phyloP scores from a whole-genome alignment of 2,329 filamentous ascomycete species.

The Myotisia sp. region DNA sequence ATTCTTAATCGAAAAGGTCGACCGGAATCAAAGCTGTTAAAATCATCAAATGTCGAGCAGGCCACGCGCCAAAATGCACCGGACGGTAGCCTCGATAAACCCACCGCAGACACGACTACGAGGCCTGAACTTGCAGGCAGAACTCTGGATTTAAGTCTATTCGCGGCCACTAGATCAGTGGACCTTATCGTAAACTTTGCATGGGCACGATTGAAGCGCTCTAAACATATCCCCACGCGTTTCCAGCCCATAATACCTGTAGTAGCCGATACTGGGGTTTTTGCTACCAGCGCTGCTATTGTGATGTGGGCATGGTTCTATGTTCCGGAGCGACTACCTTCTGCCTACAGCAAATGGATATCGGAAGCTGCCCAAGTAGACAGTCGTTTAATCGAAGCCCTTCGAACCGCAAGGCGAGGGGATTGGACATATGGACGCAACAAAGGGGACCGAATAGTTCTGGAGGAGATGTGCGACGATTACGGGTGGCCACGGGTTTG shows the following conservation, averaged over 20 bases:
- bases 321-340: constrained; percentile 53
- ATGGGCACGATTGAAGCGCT: constrained; percentile 40
- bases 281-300: constrained; percentile 55
- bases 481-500: constrained; percentile 53
- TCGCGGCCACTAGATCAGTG: constrained; percentile 55
- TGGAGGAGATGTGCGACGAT: constrained; percentile 59
- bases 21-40: constrained; percentile 3
- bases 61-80: background rate
- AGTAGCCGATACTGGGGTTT: constrained; percentile 53
- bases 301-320: constrained; percentile 92
- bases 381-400: constrained; percentile 55
- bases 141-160: constrained; percentile 72
- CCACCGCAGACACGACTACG: too few relatives aligned
- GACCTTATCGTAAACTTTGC: constrained; percentile 55
- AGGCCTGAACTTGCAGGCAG: constrained; percentile 45
- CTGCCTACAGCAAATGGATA: constrained; percentile 70
- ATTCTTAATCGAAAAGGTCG: constrained; percentile 32
- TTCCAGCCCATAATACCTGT: constrained; percentile 29
- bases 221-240: constrained; percentile 20
- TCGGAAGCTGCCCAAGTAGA: constrained; percentile 62
- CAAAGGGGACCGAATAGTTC: constrained; percentile 52
- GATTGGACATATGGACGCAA: constrained; percentile 59
- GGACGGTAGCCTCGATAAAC: too few relatives aligned
- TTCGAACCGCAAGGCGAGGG: constrained; percentile 51
- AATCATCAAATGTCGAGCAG: background rate